Evolutionary conservation across 2,329 filamentous ascomycete species (phyloP), one percentile per base, ranked within the genome.

Genomic region (Alternaria gaisen): DNA sequence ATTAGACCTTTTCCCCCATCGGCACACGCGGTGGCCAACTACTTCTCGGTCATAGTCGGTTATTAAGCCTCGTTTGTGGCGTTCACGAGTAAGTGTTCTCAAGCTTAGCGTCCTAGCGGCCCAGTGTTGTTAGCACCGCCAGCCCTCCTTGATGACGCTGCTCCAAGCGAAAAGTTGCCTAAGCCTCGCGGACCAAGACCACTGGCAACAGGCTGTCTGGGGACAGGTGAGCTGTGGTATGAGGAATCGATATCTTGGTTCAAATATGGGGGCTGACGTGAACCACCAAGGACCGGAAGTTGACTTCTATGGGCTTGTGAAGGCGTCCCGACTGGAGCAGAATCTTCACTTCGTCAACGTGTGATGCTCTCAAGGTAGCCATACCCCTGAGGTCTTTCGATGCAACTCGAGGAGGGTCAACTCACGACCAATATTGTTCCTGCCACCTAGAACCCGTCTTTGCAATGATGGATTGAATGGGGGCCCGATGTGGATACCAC

Each of bases 161-260:
- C 57, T 14, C 70, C 70, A 30, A 77, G 69, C 22, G 72, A 66
- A 57, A 77, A 76, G 20, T 66, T 72, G n/a, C 66, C 67, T 28
- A 70, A 57, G 11, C 61, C 61, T 14, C 63, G 56, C 20, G 63
- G 52, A 18, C 61, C 55, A 12, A 56, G 43, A 48, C 70, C 67
- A 16, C 47, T 66, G n/a, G 67, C 65, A 5, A 81, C 57, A 12
- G 76, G 68, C 40, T 77, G 77, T 46, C 78, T 70, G 36, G 66
- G 66, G 18, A 75, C 69, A 1, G 78, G 76, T 11, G 76, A 73
- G 11, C 72, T 65, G 22, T 72, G 72, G 44, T 76, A 74, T n/a
- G 65, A 41, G 22, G 68, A 60, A 24, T 64, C 63, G 9, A 55
- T 48, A 28, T 72, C 63, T 3, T 56, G 61, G 48, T 57, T 66